phyloP scores from a whole-genome alignment of 2,329 filamentous ascomycete species.

The Neopestalotiopsis rosae region DNA sequence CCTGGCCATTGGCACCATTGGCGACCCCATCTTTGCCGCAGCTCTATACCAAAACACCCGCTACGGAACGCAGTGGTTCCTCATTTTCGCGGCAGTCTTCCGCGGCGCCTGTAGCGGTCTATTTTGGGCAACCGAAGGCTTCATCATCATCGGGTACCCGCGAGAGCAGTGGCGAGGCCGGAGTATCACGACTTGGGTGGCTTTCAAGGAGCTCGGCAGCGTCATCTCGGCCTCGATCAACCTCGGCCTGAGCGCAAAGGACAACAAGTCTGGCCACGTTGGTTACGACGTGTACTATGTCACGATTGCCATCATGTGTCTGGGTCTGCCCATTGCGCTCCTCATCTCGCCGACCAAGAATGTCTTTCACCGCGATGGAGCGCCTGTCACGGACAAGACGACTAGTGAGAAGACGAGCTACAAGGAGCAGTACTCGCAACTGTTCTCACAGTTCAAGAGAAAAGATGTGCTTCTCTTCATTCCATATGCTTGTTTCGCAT shows the following conservation, averaged over 20 bases:
- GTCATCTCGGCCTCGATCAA: conserved; percentile 9
- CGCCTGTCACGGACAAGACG: background rate
- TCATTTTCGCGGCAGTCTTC: conserved; percentile 32
- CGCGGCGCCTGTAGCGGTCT: conserved; percentile 29
- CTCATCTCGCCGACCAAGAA: background rate
- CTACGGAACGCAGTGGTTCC: conserved; percentile 32
- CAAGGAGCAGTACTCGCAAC: conserved; percentile 1
- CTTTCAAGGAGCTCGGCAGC: conserved; percentile 12
- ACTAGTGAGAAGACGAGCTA: background rate
- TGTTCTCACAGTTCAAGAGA: background rate
- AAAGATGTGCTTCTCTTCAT: background rate
- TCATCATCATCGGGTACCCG: conserved; percentile 22
- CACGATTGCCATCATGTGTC: conserved; percentile 13
- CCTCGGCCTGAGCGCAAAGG: conserved; percentile 3
- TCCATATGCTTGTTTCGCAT: conserved; percentile 4
- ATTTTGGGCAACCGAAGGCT: conserved; percentile 21
- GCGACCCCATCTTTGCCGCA: conserved; percentile 33
- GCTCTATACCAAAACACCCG: conserved; percentile 34
- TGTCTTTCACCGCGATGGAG: background rate
- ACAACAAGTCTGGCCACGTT: conserved; percentile 4
- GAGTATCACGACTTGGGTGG: conserved; percentile 1
- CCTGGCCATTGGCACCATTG: conserved; percentile 30
- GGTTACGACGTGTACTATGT: conserved; percentile 13
- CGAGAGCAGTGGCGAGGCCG: conserved; percentile 18
- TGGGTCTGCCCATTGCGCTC: background rate